Evolutionary conservation across 768 basidiomycete genomes (phyloP).

Genomic region (Leccinum subgranulosum): DNA sequence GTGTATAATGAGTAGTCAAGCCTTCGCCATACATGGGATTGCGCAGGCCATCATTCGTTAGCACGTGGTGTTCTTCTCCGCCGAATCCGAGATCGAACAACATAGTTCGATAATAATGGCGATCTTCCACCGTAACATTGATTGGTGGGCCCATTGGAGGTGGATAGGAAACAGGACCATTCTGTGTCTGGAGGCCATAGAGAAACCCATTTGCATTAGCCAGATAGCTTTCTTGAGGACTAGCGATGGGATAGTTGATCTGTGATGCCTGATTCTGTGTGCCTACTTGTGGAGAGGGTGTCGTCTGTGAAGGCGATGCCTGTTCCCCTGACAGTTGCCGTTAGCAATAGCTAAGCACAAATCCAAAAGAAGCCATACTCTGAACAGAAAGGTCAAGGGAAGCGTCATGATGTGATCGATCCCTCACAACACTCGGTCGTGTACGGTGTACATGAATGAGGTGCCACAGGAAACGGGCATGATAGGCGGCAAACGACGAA

Average conservation of each 20-base stretch:
- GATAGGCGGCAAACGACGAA: conserved; percentile 67
- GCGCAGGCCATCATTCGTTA: conserved; percentile 24
- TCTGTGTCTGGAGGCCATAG: conserved; percentile 14
- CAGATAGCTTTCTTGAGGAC: conserved; percentile 19
- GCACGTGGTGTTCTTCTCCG: conserved; percentile 32
- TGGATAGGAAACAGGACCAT: conserved; percentile 16
- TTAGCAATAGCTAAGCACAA: conserved; percentile 8
- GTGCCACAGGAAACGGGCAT: conserved; percentile 74
- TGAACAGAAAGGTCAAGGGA: conserved; percentile 56
- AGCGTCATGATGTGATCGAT: conserved; percentile 37
- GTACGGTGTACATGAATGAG: conserved; percentile 61
- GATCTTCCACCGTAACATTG: conserved; percentile 45
- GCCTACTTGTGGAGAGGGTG: conserved; percentile 21
- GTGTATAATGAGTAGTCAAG: conserved; percentile 34
- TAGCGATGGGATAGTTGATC: conserved; percentile 14
- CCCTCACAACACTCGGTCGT: conserved; percentile 40
- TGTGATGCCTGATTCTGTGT: conserved; percentile 10
- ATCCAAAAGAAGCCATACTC: conserved; percentile 34
- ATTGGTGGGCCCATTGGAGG: conserved; percentile 34
- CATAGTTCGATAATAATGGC: conserved; percentile 73
- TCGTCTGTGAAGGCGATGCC: conserved; percentile 19
- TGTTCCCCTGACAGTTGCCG: conserved; percentile 17
- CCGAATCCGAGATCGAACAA: conserved; percentile 71
- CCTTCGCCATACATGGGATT: conserved; percentile 31
- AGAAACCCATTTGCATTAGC: conserved; percentile 11